Percentiles rank a stretch among this genome's conserved stretches.
Conservation (phyloP, 1,139 yeast genomes). For the Geotrichum restrictum region DNA sequence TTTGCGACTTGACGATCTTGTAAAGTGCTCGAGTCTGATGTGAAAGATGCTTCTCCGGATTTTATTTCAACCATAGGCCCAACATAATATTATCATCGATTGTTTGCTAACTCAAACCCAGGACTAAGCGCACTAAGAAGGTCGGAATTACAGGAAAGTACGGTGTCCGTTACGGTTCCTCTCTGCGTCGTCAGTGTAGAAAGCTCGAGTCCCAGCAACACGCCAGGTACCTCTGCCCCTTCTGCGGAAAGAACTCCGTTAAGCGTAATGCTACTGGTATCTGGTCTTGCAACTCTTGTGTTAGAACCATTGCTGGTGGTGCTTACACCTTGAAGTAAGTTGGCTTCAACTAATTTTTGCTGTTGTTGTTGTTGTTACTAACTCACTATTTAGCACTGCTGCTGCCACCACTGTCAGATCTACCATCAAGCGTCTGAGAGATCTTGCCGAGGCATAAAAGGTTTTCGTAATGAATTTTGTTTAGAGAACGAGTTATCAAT, state of each 20-base stretch:
- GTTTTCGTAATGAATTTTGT: slow-evolving; percentile 15
- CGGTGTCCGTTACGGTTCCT: slow-evolving; percentile 99
- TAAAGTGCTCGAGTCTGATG: too few species aligned
- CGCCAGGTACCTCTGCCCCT: slow-evolving; percentile 97
- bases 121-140: slow-evolving; percentile 99
- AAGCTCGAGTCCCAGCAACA: slow-evolving; percentile 99
- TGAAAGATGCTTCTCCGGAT: too few species aligned
- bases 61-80: background rate
- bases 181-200: slow-evolving; percentile 99
- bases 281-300: slow-evolving; percentile 96
- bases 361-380: background rate
- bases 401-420: slow-evolving; percentile 99
- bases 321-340: slow-evolving; percentile 88
- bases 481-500: slow-evolving; percentile 18
- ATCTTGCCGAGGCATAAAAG: slow-evolving; percentile 94
- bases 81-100: background rate
- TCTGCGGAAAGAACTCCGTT: slow-evolving; percentile 99
- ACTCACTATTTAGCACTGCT: slow-evolving; percentile 54
- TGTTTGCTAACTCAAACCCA: slow-evolving; percentile 30
- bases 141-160: slow-evolving; percentile 99
- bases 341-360: background rate
- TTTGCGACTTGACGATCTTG: too few species aligned
- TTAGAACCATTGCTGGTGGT: slow-evolving; percentile 99
- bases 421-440: slow-evolving; percentile 99
- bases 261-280: slow-evolving; percentile 98